A percentile compares a stretch with the other conserved stretches of the same genome.
Conservation (phyloP, 2,329 filamentous ascomycete genomes). For the Microdochium bolleyi region DNA sequence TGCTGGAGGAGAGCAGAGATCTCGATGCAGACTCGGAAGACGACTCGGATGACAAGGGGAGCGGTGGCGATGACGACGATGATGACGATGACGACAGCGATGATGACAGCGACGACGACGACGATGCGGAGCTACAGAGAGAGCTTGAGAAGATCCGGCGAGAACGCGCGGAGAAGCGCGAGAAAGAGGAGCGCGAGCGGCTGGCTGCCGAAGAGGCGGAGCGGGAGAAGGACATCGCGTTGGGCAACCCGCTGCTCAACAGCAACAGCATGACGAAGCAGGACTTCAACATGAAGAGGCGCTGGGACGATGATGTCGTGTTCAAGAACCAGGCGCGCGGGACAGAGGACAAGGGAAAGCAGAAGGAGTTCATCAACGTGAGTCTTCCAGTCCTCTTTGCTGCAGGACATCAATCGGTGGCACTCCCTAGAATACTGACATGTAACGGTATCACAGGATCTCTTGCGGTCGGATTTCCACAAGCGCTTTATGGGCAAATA, state of each 20-base stretch:
- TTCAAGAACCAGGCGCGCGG: conserved; percentile 98
- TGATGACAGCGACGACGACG: conserved; percentile 71
- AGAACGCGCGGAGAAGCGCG: conserved; percentile 73
- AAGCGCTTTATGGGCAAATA: conserved; percentile 86
- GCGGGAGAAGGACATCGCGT: conserved; percentile 79
- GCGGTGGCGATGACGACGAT: conserved; percentile 48
- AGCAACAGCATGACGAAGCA: conserved; percentile 34
- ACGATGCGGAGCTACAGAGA: conserved; percentile 80
- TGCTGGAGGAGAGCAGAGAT: conserved; percentile 81
- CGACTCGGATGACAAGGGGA: conserved; percentile 47
- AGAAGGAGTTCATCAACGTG: conserved; percentile 95
- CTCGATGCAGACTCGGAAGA: conserved; percentile 74
- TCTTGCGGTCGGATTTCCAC: conserved; percentile 93
- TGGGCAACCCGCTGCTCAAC: conserved; percentile 88
- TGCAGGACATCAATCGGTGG: background rate
- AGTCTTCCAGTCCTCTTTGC: conserved; percentile 22
- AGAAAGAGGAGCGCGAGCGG: conserved; percentile 74
- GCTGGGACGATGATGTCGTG: conserved; percentile 97
- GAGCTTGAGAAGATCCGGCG: conserved; percentile 92
- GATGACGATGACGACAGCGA: conserved; percentile 42
- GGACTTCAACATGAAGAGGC: conserved; percentile 83
- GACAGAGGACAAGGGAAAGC: conserved; percentile 81
- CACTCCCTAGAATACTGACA: background rate
- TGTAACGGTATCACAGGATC: conserved; percentile 47
- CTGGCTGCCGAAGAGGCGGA: conserved; percentile 76